Conservation (phyloP, 192 early-diverging fungal species). For the Coemansia pectinata region DNA sequence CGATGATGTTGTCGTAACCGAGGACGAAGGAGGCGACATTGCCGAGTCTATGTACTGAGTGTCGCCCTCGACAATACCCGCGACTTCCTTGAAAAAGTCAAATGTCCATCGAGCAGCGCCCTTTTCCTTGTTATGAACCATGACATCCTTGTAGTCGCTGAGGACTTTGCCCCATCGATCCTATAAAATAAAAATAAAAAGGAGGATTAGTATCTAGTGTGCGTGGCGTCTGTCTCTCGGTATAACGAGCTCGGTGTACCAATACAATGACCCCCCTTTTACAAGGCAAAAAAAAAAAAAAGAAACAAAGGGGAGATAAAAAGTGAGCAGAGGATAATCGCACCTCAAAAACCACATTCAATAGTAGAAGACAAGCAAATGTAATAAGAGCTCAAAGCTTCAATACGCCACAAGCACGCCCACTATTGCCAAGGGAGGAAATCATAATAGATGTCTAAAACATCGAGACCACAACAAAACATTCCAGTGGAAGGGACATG, state of each 20-base stretch:
- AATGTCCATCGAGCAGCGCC: constrained; percentile 56
- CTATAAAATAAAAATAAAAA: constrained; percentile 12
- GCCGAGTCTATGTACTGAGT: constrained; percentile 43
- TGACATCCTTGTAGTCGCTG: constrained; percentile 55
- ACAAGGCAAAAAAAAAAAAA: background rate
- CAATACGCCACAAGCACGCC: too few species aligned
- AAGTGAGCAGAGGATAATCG: constrained; percentile 10
- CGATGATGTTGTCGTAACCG: background rate
- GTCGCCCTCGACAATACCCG: constrained; percentile 47
- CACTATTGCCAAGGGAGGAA: background rate
- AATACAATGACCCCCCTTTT: background rate
- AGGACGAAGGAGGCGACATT: constrained; percentile 19
- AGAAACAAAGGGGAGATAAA: background rate
- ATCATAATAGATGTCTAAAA: background rate
- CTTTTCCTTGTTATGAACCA: constrained; percentile 56
- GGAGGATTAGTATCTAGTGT: background rate
- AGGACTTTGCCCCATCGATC: constrained; percentile 58
- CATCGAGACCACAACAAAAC: background rate
- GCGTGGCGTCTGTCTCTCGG: too few species aligned
- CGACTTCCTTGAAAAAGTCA: constrained; percentile 56
- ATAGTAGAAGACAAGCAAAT: background rate
- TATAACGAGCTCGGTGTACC: background rate
- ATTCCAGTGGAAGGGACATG: background rate
- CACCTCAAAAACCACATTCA: background rate
- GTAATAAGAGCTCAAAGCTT: too few species aligned